These are phyloP conservation scores for Suillus subaureus DNA, from an alignment of 768 basidiomycete species.

Conservation along the genomic window DNA sequence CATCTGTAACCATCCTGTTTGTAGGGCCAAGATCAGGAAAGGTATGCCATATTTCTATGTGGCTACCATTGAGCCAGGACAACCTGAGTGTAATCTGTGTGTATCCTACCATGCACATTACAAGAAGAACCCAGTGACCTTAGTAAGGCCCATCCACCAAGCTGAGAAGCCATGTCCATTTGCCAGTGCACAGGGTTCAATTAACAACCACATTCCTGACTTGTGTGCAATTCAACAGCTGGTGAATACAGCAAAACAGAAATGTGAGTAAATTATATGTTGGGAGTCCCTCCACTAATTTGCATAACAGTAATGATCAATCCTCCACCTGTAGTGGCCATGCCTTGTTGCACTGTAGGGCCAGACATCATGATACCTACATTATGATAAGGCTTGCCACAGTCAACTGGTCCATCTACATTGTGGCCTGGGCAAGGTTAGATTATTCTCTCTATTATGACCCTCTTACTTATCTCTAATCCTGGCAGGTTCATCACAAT, in stretches of 20 bases:
- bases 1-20: background rate
- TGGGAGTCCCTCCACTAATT: background rate
- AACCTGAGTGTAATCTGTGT: conserved; percentile 3
- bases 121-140: background rate
- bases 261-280: conserved; percentile 4
- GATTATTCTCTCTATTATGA: background rate
- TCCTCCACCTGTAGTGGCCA: conserved; percentile 6
- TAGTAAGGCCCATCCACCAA: background rate
- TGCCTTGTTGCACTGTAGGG: background rate
- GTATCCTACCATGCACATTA: background rate
- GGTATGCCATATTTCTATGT: conserved; percentile 9
- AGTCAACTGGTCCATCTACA: background rate
- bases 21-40: background rate
- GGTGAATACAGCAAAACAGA: conserved; percentile 3
- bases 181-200: background rate
- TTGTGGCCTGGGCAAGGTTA: background rate
- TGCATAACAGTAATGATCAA: background rate
- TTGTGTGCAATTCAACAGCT: conserved; percentile 4
- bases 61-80: background rate
- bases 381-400: background rate
- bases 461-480: background rate
- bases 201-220: background rate
- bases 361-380: conserved; percentile 2
- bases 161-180: background rate
- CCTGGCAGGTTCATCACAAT: background rate